phyloP scores from a whole-genome alignment of 176 grass and related monocot genomes.

The Aegilops umbellulata region DNA sequence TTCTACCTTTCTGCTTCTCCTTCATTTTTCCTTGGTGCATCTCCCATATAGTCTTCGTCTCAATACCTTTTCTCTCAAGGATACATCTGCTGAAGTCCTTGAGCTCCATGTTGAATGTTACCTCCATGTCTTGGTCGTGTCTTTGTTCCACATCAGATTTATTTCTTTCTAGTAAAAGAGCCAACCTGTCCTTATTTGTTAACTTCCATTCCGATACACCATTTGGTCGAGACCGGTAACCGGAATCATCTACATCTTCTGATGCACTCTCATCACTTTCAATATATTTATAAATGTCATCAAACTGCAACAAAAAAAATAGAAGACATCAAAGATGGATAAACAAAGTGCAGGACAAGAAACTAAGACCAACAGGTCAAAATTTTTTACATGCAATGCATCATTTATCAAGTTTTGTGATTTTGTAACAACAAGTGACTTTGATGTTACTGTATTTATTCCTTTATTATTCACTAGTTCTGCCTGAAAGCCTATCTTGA shows the following conservation, averaged over 20 bases:
- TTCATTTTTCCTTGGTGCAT: constrained; percentile 75
- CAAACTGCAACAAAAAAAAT: constrained; percentile 42
- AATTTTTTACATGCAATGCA: background rate
- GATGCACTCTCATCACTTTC: constrained; percentile 59
- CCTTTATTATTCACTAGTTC: background rate
- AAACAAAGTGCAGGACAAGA: background rate
- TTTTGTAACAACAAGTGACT: background rate
- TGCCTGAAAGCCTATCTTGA: background rate
- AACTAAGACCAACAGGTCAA: background rate
- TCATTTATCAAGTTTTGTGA: background rate
- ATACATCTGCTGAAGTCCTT: constrained; percentile 78
- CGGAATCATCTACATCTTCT: constrained; percentile 52
- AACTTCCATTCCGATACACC: constrained; percentile 43
- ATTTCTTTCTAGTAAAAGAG: constrained; percentile 48
- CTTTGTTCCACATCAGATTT: constrained; percentile 62
- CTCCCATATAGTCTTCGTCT: constrained; percentile 78
- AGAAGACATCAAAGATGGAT: constrained; percentile 4
- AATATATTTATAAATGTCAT: constrained; percentile 68
- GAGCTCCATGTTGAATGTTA: constrained; percentile 83
- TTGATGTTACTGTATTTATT: background rate
- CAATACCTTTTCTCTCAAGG: constrained; percentile 54
- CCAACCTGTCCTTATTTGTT: constrained; percentile 59
- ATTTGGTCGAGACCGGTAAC: constrained; percentile 11
- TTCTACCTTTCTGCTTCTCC: constrained; percentile 74
- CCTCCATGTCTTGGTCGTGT: constrained; percentile 68